These are phyloP conservation scores for Cladophialophora bantiana DNA, from an alignment of 2,329 filamentous ascomycete species.

Conservation along the genomic window DNA sequence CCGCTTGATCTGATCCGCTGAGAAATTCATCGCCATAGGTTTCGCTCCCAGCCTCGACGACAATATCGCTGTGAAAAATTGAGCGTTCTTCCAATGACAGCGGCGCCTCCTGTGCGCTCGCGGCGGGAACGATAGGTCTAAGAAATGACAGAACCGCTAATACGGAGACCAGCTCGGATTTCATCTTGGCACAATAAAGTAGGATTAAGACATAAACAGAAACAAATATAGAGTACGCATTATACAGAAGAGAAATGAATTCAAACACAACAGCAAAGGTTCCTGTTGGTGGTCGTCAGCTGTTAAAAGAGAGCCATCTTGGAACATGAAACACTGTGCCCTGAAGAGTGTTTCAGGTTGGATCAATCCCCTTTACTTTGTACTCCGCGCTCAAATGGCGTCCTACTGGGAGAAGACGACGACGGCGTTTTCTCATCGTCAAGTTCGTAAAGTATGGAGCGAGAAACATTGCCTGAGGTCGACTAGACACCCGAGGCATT, in stretches of 20 bases:
- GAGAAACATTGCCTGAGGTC: too few species aligned
- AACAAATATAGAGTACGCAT: background rate
- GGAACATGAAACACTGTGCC: slow-evolving; percentile 22
- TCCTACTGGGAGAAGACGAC: background rate
- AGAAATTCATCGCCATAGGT: background rate
- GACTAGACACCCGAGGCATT: too few species aligned
- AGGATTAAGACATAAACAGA: background rate
- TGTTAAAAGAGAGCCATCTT: slow-evolving; percentile 7
- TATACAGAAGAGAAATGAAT: background rate
- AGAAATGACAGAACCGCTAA: slow-evolving; percentile 12
- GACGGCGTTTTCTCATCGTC: background rate
- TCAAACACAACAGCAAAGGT: background rate
- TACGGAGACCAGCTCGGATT: slow-evolving; percentile 16
- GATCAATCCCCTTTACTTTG: background rate
- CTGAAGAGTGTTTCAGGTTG: slow-evolving; percentile 18
- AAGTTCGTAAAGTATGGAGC: too few species aligned
- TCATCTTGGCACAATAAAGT: slow-evolving; percentile 17
- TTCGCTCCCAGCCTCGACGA: background rate
- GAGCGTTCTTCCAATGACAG: background rate
- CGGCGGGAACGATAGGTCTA: background rate
- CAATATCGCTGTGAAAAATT: background rate
- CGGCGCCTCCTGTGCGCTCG: background rate
- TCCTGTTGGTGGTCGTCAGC: background rate
- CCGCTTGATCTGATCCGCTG: background rate
- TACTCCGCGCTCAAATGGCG: background rate